Evolutionary conservation across 306 rosid species (phyloP).

Genomic region (Malus fusca): DNA sequence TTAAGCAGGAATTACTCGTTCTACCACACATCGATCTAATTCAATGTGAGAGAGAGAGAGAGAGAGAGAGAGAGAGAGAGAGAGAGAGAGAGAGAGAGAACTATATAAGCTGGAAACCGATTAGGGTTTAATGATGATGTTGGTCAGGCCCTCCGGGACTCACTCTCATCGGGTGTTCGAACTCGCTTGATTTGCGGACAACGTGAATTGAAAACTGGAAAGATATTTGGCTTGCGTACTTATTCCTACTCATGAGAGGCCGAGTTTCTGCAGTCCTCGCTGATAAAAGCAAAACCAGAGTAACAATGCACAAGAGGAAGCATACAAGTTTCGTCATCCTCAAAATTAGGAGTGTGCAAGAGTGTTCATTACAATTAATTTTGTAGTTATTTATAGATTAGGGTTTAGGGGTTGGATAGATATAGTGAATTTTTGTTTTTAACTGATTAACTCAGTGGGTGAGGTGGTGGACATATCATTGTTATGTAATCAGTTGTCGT

Average conservation of each 20-base stretch:
- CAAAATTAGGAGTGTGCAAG: no score
- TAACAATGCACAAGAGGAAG: background rate
- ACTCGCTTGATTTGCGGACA: background rate
- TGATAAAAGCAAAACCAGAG: background rate
- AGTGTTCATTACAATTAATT: no score
- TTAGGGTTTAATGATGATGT: constrained; percentile 29
- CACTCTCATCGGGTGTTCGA: constrained; percentile 13
- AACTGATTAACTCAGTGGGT: background rate
- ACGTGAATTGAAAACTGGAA: background rate
- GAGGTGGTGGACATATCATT: no score
- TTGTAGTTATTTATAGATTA: no score
- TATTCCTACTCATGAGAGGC: background rate
- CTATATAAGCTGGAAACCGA: background rate
- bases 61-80: no score
- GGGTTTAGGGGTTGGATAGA: no score
- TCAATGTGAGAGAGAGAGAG: no score
- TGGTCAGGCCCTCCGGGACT: constrained; percentile 68
- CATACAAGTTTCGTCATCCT: background rate
- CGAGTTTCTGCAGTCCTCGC: constrained; percentile 27
- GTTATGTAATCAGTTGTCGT: background rate
- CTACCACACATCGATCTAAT: no score
- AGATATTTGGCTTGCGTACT: background rate
- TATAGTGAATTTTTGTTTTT: background rate
- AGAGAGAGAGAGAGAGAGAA: no score
- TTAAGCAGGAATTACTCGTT: no score